A percentile compares a stretch with the other conserved stretches of the same genome.
These are phyloP conservation scores for Wilcoxina mikolae DNA, from an alignment of 495 filamentous ascomycete species.

Conservation along the genomic window DNA sequence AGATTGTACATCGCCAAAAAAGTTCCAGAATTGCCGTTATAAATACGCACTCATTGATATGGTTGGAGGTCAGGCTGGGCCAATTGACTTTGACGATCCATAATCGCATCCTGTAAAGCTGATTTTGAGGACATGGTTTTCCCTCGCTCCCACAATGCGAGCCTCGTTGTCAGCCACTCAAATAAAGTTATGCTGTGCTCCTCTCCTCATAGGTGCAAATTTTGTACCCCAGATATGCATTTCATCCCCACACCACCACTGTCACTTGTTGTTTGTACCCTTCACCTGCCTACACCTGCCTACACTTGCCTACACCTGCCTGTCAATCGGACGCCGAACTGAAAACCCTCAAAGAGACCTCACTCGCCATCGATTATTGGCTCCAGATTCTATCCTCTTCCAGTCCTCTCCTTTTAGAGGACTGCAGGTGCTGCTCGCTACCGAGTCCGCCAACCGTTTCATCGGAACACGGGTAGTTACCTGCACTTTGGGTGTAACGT, in stretches of 20 bases:
- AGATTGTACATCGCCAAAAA: background rate
- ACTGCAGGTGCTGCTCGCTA: background rate
- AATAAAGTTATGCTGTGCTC: background rate
- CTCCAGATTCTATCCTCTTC: slow-evolving; percentile 22
- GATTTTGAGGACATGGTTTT: background rate
- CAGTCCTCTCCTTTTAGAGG: background rate
- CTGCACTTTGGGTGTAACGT: background rate
- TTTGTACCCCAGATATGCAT: background rate
- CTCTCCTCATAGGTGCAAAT: background rate
- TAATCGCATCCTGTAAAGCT: no score
- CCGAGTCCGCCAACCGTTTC: slow-evolving; percentile 26
- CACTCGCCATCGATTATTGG: slow-evolving; percentile 21
- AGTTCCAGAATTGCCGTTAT: background rate
- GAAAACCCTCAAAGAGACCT: background rate
- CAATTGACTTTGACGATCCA: background rate
- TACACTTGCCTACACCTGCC: background rate
- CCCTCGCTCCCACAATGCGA: background rate
- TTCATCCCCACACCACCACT: background rate
- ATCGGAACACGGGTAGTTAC: slow-evolving; percentile 21
- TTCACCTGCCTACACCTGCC: background rate
- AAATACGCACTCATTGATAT: background rate
- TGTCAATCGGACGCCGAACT: background rate
- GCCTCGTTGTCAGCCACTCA: background rate
- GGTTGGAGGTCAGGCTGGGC: background rate
- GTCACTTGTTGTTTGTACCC: background rate